Base-by-base conservation (phyloP, 2,329 filamentous ascomycete genomes). In the Hypoxylon sp. region DNA sequence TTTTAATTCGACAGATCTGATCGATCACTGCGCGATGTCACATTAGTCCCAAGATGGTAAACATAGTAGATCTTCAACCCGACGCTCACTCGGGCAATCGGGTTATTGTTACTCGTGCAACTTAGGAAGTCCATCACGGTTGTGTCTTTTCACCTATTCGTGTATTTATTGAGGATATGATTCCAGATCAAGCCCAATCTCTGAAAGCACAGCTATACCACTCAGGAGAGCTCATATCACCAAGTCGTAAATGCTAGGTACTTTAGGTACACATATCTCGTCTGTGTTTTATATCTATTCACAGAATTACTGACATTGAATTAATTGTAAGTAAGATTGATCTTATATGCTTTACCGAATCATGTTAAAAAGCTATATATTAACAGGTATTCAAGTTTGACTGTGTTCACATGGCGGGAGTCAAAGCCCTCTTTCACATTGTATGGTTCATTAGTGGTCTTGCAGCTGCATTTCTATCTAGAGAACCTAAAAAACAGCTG, bases 51-150 rank as follows among this genome's bases (percentile, higher is more conserved):
- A 21, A 21, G 38, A 19, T 11, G n/a, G 38, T 19, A 43, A 30
- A 49, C 45, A 49, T 9, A 4, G 13, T n/a, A 30, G 14, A 49
- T 30, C 23, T 28, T 49, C 21, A 28, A 25, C 45, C 6, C 21
- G 45, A 30, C 25, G 45, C 25, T 28, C 14, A 11, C 45, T 49
- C 45, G 45, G 45, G 25, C 21, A n/a, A 28, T 49, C 45, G 45
- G 45, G 21, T 23, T 49, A 49, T 49, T 43, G 38, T 43, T 43
- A 43, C 7, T 43, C 9, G 38, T 17, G 38, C 7, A 21, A 21
- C 9, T 9, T 43, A 21, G 3, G 17, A 17, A 21, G 17, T 43
- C 17, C n/a, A 19, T 6, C 38, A 2, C 1, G 14, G 1, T 43
- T 21, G 38, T 11, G 4, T 4, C 7, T 23, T 23, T 5, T 2